Conservation (phyloP, 2,329 filamentous ascomycete species). For the Beauveria rudraprayagi region DNA sequence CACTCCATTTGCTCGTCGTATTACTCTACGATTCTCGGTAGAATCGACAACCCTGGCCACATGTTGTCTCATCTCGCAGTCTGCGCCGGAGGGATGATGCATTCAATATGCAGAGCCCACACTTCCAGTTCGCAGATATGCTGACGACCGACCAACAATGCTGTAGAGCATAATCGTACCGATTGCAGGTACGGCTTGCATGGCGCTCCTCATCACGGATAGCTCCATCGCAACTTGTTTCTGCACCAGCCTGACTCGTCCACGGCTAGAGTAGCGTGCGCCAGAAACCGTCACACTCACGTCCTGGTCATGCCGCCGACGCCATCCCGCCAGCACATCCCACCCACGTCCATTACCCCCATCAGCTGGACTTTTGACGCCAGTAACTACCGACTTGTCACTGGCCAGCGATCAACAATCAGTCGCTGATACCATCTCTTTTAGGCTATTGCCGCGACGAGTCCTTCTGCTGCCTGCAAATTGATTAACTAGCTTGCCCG, state of each 20-base stretch:
- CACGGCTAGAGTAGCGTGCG: background rate
- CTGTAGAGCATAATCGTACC: background rate
- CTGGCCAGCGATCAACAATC: no score
- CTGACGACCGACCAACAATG: conserved; percentile 5
- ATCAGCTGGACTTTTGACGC: background rate
- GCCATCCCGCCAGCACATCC: background rate
- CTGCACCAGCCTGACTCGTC: conserved; percentile 5
- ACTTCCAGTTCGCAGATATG: background rate
- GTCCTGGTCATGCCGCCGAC: background rate
- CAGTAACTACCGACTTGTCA: background rate
- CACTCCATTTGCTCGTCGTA: background rate
- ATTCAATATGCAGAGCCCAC: background rate
- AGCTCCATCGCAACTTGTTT: background rate
- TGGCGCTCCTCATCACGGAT: background rate
- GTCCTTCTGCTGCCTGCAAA: background rate
- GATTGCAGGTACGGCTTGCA: background rate
- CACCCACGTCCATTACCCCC: background rate
- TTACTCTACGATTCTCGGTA: background rate
- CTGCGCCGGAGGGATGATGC: background rate
- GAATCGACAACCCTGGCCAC: background rate
- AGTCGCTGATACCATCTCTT: background rate
- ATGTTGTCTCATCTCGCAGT: conserved; percentile 1
- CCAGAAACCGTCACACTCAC: background rate
- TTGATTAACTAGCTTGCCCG: background rate
- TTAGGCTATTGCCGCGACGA: background rate